Percentiles rank a stretch among this genome's conserved stretches.
These are phyloP conservation scores for Rubia yunnanensis DNA, from an alignment of 257 asterid genomes.

Conservation along the genomic window DNA sequence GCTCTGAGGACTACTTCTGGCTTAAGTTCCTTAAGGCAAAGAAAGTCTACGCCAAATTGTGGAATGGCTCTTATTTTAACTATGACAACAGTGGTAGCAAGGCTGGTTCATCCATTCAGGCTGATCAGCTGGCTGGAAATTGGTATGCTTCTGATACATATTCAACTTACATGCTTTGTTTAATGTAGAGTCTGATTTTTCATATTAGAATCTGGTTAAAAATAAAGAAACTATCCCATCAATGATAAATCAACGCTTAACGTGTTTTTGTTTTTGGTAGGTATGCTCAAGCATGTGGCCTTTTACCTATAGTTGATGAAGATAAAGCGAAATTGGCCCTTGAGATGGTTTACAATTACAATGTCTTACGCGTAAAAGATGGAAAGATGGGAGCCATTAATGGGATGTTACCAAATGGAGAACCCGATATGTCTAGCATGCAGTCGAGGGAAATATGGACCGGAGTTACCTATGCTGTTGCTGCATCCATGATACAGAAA, in stretches of 20 bases:
- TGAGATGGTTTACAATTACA: conserved; percentile 63
- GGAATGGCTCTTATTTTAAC: conserved; percentile 90
- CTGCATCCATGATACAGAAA: conserved; percentile 92
- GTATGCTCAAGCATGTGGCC: conserved; percentile 96
- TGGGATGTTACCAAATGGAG: conserved; percentile 90
- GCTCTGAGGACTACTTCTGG: conserved; percentile 75
- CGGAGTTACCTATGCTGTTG: conserved; percentile 88
- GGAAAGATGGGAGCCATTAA: conserved; percentile 84
- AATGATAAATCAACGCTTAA: not conserved
- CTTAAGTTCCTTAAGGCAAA: conserved; percentile 72
- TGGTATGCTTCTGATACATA: conserved; percentile 37
- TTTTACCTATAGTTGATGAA: conserved; percentile 68
- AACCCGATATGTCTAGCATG: conserved; percentile 59
- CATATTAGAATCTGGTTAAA: not conserved
- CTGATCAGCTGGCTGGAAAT: conserved; percentile 96
- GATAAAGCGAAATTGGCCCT: conserved; percentile 69
- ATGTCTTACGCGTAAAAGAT: conserved; percentile 66
- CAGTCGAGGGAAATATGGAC: conserved; percentile 97
- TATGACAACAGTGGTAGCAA: conserved; percentile 69
- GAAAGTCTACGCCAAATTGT: conserved; percentile 61
- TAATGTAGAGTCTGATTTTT: not conserved
- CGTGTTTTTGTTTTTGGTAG: conserved; percentile 25
- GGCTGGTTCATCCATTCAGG: conserved; percentile 80
- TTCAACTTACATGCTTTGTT: not conserved
- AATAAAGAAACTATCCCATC: not conserved